Conservation (phyloP, 208 protist species). For the Trypanosoma avium region DNA sequence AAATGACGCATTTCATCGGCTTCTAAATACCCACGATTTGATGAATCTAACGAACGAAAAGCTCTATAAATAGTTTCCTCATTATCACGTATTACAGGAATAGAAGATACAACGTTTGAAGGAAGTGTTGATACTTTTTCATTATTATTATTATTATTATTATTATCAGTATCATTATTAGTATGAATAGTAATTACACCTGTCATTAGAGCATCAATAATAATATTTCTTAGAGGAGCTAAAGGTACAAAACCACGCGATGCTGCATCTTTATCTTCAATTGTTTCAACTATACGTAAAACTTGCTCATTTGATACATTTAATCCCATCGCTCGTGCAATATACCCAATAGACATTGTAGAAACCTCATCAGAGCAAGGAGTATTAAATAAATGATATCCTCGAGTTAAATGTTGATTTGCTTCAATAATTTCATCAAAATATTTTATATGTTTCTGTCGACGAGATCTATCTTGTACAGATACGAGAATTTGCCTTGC, state of each 20-base stretch:
- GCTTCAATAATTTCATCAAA: constrained; percentile 27
- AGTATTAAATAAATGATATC: neutral
- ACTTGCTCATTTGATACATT: constrained; percentile 70
- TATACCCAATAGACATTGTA: constrained; percentile 68
- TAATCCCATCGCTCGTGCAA: constrained; percentile 85
- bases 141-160: too few relatives aligned
- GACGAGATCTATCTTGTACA: constrained; percentile 18
- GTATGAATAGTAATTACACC: constrained; percentile 51
- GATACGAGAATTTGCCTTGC: constrained; percentile 19
- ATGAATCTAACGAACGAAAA: constrained; percentile 66
- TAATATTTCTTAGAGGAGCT: constrained; percentile 38
- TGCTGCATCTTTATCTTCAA: constrained; percentile 60
- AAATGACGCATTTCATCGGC: constrained; percentile 54
- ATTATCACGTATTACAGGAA: constrained; percentile 45
- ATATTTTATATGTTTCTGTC: constrained; percentile 11
- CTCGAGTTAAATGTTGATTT: constrained; percentile 8
- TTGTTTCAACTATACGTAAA: constrained; percentile 56
- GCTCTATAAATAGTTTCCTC: constrained; percentile 68
- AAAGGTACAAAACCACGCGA: constrained; percentile 62
- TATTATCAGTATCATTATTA: too few relatives aligned
- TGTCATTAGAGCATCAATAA: constrained; percentile 81
- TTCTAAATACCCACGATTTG: constrained; percentile 68
- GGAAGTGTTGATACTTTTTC: neutral
- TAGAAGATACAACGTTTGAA: constrained; percentile 10
- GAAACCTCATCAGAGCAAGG: constrained; percentile 32